Evolutionary conservation across 352 stramenopile species (phyloP), one percentile per base, ranked within the genome.

Genomic region (Blastocystis sp.): DNA sequence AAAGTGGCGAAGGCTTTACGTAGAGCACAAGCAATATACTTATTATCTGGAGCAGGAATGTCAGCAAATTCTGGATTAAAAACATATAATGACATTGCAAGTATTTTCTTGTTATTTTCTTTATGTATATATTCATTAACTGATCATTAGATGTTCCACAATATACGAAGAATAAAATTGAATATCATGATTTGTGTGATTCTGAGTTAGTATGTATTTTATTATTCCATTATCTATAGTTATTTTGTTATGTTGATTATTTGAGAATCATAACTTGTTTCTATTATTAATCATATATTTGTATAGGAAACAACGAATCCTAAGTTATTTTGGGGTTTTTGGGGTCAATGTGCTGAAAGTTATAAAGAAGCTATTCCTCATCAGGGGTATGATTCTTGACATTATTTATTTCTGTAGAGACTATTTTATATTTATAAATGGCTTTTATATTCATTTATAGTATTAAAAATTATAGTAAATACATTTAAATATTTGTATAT

Each of bases 31-130:
- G n/a, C n/a, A n/a, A n/a, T n/a, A n/a, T n/a, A n/a, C n/a, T n/a
- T n/a, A n/a, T n/a, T 62, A 42, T 43, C 52, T 33, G 52, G 52
- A 48, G 52, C 52, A 7, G 52, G 52, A 6, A 62, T 62, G 52
- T 62, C 52, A 3, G 52, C 52, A 32, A 28, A 62, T 25, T 62
- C 52, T 3, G 52, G 52, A 21, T 40, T 62, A n/a, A 54, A 41
- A 19, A 62, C 52, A 19, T 62, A 62, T 21, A 42, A 62, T 10
- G 52, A 62, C n/a, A 48, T 62, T 4, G 54, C 35, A 13, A 4
- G 52, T 62, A 35, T 2, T 10, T 54, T 11, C 31, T 7, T 23
- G 2, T 7, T 16, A 3, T n/a, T 6, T 48, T 42, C 25, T 10
- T 54, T 9, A 27, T 49, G 10, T 39, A n/a, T n/a, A n/a, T 39